phyloP scores from a whole-genome alignment of 768 basidiomycete genomes.

The Hysterangium stoloniferum region DNA sequence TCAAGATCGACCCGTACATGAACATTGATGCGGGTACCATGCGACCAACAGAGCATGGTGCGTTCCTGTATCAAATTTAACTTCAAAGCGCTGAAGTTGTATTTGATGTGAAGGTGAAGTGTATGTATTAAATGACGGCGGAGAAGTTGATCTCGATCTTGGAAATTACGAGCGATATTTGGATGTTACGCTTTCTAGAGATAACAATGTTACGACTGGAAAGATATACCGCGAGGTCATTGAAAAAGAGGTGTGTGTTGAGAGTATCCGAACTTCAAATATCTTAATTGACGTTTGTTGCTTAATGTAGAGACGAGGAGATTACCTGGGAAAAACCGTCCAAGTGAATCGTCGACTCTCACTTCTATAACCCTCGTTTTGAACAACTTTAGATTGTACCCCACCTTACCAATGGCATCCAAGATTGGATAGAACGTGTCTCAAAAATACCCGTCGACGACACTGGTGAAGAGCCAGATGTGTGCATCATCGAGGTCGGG shows the following conservation, averaged over 20 bases:
- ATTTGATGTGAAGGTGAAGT: conserved; percentile 64
- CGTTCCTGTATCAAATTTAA: conserved; percentile 24
- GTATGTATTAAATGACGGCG: conserved; percentile 96
- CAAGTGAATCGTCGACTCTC: conserved; percentile 43
- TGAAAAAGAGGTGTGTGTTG: conserved; percentile 84
- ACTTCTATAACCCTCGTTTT: background rate
- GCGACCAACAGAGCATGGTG: conserved; percentile 97
- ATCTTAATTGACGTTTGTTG: conserved; percentile 7
- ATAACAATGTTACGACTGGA: conserved; percentile 98
- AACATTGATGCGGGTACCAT: conserved; percentile 99
- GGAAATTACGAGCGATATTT: conserved; percentile 99
- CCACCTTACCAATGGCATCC: conserved; percentile 93
- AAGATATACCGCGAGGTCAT: conserved; percentile 98
- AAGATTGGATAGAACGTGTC: conserved; percentile 97
- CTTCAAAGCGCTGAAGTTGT: background rate
- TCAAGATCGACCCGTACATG: conserved; percentile 99
- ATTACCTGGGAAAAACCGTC: conserved; percentile 95
- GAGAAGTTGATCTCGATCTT: conserved; percentile 95
- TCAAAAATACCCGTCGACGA: conserved; percentile 93
- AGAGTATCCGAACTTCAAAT: background rate
- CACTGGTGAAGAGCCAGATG: conserved; percentile 86
- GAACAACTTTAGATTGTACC: conserved; percentile 71
- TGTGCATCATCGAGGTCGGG: conserved; percentile 94
- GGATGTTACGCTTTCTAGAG: conserved; percentile 84
- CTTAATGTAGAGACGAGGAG: conserved; percentile 54